These are phyloP conservation scores for Suillus clintonianus DNA, from an alignment of 768 basidiomycete genomes.

Conservation along the genomic window DNA sequence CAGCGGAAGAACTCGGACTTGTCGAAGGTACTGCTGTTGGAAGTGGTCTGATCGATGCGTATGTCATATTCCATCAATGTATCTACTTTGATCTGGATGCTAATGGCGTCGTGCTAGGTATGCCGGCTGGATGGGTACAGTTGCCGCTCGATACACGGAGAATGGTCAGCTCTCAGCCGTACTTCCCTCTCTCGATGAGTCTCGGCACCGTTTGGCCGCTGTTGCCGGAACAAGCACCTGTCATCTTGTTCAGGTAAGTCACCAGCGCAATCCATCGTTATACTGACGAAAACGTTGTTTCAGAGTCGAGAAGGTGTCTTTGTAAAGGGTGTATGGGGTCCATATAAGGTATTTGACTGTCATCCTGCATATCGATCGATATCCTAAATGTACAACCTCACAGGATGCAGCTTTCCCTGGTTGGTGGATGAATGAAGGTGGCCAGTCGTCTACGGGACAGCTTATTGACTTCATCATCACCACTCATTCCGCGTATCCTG, in stretches of 20 bases:
- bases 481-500: conserved; percentile 83
- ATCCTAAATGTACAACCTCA: conserved; percentile 6
- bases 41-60: conserved; percentile 97
- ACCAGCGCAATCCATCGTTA: neutral
- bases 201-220: conserved; percentile 80
- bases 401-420: conserved; percentile 88
- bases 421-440: conserved; percentile 99
- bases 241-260: conserved; percentile 83
- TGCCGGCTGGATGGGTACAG: conserved; percentile 97
- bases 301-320: conserved; percentile 83
- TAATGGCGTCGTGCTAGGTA: conserved; percentile 47
- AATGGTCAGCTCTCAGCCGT: conserved; percentile 51
- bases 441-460: conserved; percentile 95
- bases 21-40: conserved; percentile 88
- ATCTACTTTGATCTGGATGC: neutral
- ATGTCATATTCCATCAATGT: conserved; percentile 20
- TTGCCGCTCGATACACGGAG: conserved; percentile 75
- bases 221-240: conserved; percentile 98
- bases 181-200: conserved; percentile 71
- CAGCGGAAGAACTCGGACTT: conserved; percentile 86
- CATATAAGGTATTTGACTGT: conserved; percentile 60
- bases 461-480: conserved; percentile 94
- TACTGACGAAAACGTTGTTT: neutral
- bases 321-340: conserved; percentile 92
- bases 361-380: neutral